Base-by-base conservation (phyloP, 2,329 filamentous ascomycete genomes). In the Hypocreales sp. region DNA sequence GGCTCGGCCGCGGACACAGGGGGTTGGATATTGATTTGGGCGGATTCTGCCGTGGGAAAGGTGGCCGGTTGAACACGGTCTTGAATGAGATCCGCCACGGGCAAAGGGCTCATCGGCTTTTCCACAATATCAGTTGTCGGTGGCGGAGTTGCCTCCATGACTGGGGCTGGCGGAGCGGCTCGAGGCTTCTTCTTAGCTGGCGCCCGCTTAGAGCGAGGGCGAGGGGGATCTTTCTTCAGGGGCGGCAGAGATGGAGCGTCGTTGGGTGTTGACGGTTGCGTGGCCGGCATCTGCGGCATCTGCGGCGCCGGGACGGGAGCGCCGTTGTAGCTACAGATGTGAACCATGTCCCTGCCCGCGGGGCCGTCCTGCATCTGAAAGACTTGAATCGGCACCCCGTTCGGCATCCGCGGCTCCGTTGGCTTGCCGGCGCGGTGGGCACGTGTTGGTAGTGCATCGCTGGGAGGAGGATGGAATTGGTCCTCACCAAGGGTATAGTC, bases 401-500 rank as follows among this genome's bases (percentile, higher is more conserved):
- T 49, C 29, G 44, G 35, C 30, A 55, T 56, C 7, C 51, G 38
- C 38, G 47, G 31, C 32, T 58, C 40, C 14, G 36, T 31, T 42
- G 39, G 38, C 25, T 35, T 43, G 8, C 34, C 34, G 7, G 29
- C 19, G 3, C 29, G n/a, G n/a, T n/a, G 26, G 16, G 29, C 27
- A 13, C 29, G 32, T 7, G 40, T 34, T 26, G 44, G 43, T 4
- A 45, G 31, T 8, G 46, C 47, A 11, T 45, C 43, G 15, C 48
- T 49, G 9, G 53, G 47, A 7, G 57, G 38, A n/a, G 55, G 42
- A 31, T 61, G 59, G 9, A 56, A 49, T 2, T 58, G 52, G 10
- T 71, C 64, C 15, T 80, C 71, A 20, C 76, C 76, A 32, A 82
- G 69, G 5, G 74, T 60, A 15, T 78, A 72, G n/a, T 78, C 67